Evolutionary conservation across 306 rosid genomes (phyloP), one percentile per base, ranked within the genome.

Genomic region (Glycine tomentella): DNA sequence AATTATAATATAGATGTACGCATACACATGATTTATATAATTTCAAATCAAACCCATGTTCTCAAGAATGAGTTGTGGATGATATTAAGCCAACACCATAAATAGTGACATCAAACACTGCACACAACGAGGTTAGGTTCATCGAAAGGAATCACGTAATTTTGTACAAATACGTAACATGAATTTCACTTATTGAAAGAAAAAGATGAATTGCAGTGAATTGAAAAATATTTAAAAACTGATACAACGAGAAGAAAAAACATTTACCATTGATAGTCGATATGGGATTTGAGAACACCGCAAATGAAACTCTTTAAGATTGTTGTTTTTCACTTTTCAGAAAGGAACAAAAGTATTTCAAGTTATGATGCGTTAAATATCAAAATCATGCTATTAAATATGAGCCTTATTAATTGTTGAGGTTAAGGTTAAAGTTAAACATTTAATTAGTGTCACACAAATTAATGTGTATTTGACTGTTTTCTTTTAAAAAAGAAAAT

Each of bases 201-300:
- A 20, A 20, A 20, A 20, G 20, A 20, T 20, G 20, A 20, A 20
- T 20, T 20, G 20, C 20, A 20, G 20, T 20, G 20, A 9, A 46
- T 46, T 8, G 50, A 46, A 46, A 38, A 46, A 46, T 2, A 2
- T 5, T 8, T 8, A 44, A 44, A 44, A 44, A 6, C 1, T 44
- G 48, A 44, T 44, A 9, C 50, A 46, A 9, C 50, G 11, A 46
- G 50, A 46, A 46, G 6, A 11, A 45, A 45, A 55, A 56, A 38
- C 11, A 59, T 50, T 16, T 80, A 86, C 85, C 85, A 86, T 86
- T 49, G 63, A 44, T 62, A 17, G 55, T 36, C 45, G 38, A 17
- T 55, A 52, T 48, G 72, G 9, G 5, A 16, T 14, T 72, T 71
- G 74, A 50, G 77, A 69, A 8, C 9, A 42, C 0, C 57, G 16